phyloP scores from a whole-genome alignment of 2,329 filamentous ascomycete genomes.

The Talaromyces sp. region DNA sequence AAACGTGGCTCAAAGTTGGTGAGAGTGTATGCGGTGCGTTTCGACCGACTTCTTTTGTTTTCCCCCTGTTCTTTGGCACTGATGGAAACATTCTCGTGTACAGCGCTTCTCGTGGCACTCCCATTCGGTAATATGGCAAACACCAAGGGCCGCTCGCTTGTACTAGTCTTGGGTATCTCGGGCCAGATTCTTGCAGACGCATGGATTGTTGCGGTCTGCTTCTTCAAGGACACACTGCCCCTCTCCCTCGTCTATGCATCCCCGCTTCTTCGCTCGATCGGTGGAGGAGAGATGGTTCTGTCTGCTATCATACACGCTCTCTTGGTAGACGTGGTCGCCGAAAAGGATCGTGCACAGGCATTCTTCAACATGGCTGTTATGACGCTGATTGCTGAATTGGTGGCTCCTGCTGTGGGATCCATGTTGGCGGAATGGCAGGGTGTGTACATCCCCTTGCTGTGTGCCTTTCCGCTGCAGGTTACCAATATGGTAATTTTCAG shows the following conservation, averaged over 20 bases:
- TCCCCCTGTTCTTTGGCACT: too few relatives aligned
- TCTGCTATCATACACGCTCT: neutral
- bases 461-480: neutral
- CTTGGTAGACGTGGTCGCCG: neutral
- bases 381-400: slow-evolving; percentile 1
- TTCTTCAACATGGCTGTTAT: slow-evolving; percentile 8
- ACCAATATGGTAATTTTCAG: neutral
- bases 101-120: slow-evolving; percentile 2
- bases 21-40: slow-evolving; percentile 7
- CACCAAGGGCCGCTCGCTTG: slow-evolving; percentile 1
- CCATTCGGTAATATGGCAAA: slow-evolving; percentile 8
- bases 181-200: neutral
- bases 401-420: slow-evolving; percentile 2
- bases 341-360: neutral
- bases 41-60: neutral
- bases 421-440: neutral
- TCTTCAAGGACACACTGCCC: neutral
- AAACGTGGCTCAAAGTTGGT: slow-evolving; percentile 7
- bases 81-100: neutral
- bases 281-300: slow-evolving; percentile 6
- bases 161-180: neutral
- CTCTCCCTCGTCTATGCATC: slow-evolving; percentile 2
- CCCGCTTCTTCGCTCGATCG: neutral
- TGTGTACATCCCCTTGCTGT: slow-evolving; percentile 2
- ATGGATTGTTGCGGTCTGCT: neutral